Evolutionary conservation across 805 yeast species (phyloP).

Genomic region (Yarrowia sp.): DNA sequence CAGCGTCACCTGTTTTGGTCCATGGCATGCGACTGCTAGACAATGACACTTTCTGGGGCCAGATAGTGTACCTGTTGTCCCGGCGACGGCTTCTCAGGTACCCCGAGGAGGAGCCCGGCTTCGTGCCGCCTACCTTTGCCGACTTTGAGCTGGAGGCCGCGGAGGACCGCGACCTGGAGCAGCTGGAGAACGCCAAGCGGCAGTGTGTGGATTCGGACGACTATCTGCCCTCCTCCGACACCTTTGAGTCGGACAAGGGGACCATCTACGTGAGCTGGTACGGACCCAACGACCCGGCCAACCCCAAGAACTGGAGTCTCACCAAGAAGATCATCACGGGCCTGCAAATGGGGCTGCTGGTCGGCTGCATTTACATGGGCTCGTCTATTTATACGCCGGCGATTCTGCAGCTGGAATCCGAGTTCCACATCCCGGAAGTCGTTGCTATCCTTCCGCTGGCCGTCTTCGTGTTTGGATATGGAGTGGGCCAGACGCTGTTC

Average conservation of each 20-base stretch:
- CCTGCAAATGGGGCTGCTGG: slow-evolving; percentile 43
- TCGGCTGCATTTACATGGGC: slow-evolving; percentile 53
- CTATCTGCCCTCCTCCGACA: slow-evolving; percentile 5
- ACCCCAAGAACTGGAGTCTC: slow-evolving; percentile 55
- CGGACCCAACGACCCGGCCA: slow-evolving; percentile 47
- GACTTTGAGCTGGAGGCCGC: neutral
- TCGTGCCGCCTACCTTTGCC: neutral
- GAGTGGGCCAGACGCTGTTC: slow-evolving; percentile 53
- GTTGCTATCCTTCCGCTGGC: slow-evolving; percentile 51
- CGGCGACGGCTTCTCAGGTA: neutral
- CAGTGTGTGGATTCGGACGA: neutral
- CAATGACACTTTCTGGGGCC: slow-evolving; percentile 27
- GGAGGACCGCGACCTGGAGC: slow-evolving; percentile 4
- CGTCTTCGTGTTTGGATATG: slow-evolving; percentile 54
- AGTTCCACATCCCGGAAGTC: slow-evolving; percentile 44
- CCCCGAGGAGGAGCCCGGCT: slow-evolving; percentile 24
- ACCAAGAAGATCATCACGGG: slow-evolving; percentile 43
- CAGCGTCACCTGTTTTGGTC: neutral
- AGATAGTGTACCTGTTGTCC: slow-evolving; percentile 19
- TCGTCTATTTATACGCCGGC: slow-evolving; percentile 55
- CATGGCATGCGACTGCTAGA: slow-evolving; percentile 20
- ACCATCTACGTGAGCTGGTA: slow-evolving; percentile 30
- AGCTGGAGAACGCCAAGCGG: slow-evolving; percentile 14
- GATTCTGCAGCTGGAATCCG: slow-evolving; percentile 43
- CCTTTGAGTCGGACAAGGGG: slow-evolving; percentile 4